Conservation (phyloP, 2,329 filamentous ascomycete genomes). For the Talaromyces pinophilus region DNA sequence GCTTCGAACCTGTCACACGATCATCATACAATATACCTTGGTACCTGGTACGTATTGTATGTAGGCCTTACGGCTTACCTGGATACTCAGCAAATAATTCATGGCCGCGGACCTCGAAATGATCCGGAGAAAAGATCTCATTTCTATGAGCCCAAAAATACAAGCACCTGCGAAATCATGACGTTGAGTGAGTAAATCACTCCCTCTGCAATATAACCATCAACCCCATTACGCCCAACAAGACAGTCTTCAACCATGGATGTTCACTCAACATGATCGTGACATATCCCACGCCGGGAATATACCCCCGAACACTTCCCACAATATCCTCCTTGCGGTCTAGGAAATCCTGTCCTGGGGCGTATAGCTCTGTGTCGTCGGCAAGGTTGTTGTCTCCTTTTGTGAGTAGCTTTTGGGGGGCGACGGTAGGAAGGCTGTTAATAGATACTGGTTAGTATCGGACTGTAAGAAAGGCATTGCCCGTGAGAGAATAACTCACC, state of each 20-base stretch:
- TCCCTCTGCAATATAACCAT: conserved; percentile 91
- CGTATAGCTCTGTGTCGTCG: conserved; percentile 91
- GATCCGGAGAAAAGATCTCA: no score
- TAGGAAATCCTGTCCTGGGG: conserved; percentile 81
- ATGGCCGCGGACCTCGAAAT: neutral
- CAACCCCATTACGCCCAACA: conserved; percentile 92
- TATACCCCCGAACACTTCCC: conserved; percentile 85
- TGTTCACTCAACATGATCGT: conserved; percentile 95
- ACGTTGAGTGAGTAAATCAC: conserved; percentile 45
- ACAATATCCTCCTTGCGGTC: conserved; percentile 82
- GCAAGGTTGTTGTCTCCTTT: conserved; percentile 97
- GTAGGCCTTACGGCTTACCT: neutral
- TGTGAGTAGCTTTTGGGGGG: conserved; percentile 68
- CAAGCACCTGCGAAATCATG: neutral
- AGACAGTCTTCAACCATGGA: conserved; percentile 93
- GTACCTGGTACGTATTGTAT: neutral
- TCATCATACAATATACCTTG: neutral
- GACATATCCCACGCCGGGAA: conserved; percentile 94
- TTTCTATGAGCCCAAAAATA: neutral
- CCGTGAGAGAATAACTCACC: conserved; percentile 27
- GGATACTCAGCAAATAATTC: neutral
- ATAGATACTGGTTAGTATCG: neutral
- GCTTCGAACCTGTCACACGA: conserved; percentile 1
- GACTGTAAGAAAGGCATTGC: neutral
- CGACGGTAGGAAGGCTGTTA: conserved; percentile 18